Evolutionary conservation across 768 basidiomycete genomes (phyloP), one percentile per base, ranked within the genome.

Genomic region (Pleurotus cornucopiae): DNA sequence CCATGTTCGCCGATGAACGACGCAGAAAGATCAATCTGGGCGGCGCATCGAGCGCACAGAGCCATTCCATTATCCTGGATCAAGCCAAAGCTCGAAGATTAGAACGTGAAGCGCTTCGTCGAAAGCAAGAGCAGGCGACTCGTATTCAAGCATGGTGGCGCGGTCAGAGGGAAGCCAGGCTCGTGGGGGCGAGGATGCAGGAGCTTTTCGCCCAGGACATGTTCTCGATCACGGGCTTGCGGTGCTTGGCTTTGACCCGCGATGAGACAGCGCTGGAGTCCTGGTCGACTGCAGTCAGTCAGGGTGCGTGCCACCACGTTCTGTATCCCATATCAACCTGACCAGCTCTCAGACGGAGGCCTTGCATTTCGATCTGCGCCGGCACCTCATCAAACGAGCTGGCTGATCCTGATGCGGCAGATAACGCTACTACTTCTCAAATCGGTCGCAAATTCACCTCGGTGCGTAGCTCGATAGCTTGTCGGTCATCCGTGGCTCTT

Each of bases 21-120:
- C 76, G 82, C 55, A 79, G 85, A 44, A 76, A 79, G 62, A 92
- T 92, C 61, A 91, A 92, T 66, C 78, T 92, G 16, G 91, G 91
- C 13, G 91, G 91, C 2, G 68, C 79, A 1, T 77, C 75, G 0
- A 67, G 78, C 16, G 76, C 75, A 2, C 63, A 82, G 5, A 78
- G 81, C 0, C 79, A 84, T 41, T 69, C 77, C 12, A 71, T 79
- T 37, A 79, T 93, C 63, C 72, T 91, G 47, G 76, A 80, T 61
- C 75, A 80, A 52, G 89, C 85, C 16, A 85, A 82, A 61, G 77
- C 77, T 16, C 78, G 79, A 53, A 73, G 89, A 34, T 69, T 73
- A 30, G 83, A 88, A 62, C 76, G 90, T 26, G 70, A 77, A 25
- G 79, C 81, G 51, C 71, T 71, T 18, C 81, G 84, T 58, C 76